These are phyloP conservation scores for Pseudogymnoascus sp. DNA, from an alignment of 2,329 filamentous ascomycete genomes.

Conservation along the genomic window DNA sequence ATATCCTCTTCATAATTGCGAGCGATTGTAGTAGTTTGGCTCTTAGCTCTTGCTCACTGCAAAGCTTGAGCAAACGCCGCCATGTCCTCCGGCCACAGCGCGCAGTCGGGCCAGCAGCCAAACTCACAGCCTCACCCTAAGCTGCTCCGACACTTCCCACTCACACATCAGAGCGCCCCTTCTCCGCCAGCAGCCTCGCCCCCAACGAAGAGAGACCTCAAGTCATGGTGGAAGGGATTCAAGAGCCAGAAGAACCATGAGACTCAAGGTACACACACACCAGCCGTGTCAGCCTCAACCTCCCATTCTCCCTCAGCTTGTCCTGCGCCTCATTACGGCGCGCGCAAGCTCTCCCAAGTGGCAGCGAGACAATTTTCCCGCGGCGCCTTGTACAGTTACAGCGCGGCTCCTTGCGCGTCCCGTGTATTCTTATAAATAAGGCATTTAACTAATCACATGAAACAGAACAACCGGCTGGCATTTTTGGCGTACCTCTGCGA, in stretches of 20 bases:
- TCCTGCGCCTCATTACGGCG: neutral
- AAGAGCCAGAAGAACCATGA: conserved; percentile 55
- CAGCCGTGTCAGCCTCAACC: neutral
- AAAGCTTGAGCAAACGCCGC: conserved; percentile 4
- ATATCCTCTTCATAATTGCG: neutral
- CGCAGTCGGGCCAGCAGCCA: neutral
- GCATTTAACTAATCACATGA: neutral
- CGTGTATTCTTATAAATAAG: neutral
- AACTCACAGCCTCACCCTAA: neutral
- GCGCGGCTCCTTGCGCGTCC: neutral
- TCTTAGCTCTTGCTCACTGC: neutral
- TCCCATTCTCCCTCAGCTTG: neutral
- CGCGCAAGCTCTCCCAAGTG: neutral
- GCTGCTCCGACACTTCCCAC: neutral
- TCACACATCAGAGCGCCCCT: neutral
- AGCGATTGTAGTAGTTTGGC: neutral
- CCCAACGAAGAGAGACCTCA: conserved; percentile 77
- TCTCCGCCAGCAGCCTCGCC: conserved; percentile 47
- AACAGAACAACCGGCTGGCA: conserved; percentile 50
- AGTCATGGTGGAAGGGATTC: conserved; percentile 97
- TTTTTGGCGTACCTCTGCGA: conserved; percentile 88
- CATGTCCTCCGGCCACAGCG: neutral
- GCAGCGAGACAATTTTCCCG: neutral
- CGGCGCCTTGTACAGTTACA: neutral
- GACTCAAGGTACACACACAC: conserved; percentile 40